A percentile compares a stretch with the other conserved stretches of the same genome.
Conservation (phyloP, 31 red algal species). For the Odonthalia washingtoniensis region DNA sequence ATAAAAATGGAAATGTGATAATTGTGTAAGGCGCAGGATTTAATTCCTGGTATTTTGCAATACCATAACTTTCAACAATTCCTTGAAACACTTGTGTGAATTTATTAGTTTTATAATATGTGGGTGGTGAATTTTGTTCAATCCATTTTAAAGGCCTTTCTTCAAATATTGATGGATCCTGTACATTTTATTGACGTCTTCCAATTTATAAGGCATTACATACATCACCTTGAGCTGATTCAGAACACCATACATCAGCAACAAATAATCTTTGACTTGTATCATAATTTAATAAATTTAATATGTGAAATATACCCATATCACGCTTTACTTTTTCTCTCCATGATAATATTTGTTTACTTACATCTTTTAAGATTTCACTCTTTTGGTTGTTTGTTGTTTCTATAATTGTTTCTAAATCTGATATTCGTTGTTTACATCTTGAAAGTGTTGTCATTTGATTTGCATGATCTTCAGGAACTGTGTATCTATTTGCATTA, state of each 20-base stretch:
- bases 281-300: conserved; percentile 97
- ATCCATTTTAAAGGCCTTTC: conserved; percentile 54
- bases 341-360: conserved; percentile 78
- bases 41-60: conserved; percentile 93
- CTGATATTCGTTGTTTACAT: conserved; percentile 60
- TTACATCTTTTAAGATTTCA: conserved; percentile 83
- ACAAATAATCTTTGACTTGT: conserved; percentile 88
- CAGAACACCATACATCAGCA: conserved; percentile 94
- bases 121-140: conserved; percentile 73
- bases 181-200: conserved; percentile 75
- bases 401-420: conserved; percentile 80
- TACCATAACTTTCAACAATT: conserved; percentile 95
- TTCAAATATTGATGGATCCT: conserved; percentile 87
- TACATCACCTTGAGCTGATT: conserved; percentile 78
- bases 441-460: conserved; percentile 71
- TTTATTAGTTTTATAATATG: conserved; percentile 92
- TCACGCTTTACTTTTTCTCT: conserved; percentile 78
- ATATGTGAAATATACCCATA: conserved; percentile 88
- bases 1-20: conserved; percentile 96
- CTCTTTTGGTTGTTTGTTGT: conserved; percentile 63
- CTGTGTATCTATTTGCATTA: conserved; percentile 79
- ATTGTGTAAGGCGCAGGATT: conserved; percentile 98
- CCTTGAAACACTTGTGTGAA: conserved; percentile 96
- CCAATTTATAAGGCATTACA: conserved; percentile 83
- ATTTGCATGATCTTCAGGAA: conserved; percentile 77